Base-by-base conservation (phyloP, 202 grass and related monocot genomes). In the Thinopyrum obtusiflorum region DNA sequence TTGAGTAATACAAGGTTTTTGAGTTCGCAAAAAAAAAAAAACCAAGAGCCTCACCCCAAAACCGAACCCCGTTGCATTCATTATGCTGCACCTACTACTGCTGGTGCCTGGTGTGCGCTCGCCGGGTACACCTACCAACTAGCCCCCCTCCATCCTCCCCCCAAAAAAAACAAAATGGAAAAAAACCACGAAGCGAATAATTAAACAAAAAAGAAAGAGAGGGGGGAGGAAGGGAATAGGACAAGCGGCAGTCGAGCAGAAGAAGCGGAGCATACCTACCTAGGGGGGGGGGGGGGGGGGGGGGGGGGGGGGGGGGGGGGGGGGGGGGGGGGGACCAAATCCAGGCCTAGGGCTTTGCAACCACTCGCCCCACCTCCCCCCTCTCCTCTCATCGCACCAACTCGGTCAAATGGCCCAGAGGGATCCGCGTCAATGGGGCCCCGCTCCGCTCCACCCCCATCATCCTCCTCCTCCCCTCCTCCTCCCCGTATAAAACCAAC, bases 351-450 rank as follows among this genome's bases (percentile, higher is more conserved):
- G 68, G 80, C 61, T 89, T 89, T 65, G 88, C 86, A 91, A 88
- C 92, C 90, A 94, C 87, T 85, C 87, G 28, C 71, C 25, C 73
- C 65, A 60, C 72, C 67, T 20, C n/a, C 65, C 15, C 21, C 62
- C 23, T 21, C 53, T 25, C 55, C 61, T 33, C 68, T 44, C 80
- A 15, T 77, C 86, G 67, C 88, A 88, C 89, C 92, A 90, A 92
- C 89, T 89, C 87, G 87, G 95, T 97, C 92, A 97, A 94, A 94
- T 89, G 89, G 68, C 64, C 74, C 77, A 47, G 66, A 89, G 78
- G 78, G 90, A 85, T 88, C 89, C 80, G 88, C 64, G 79, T 85
- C 86, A 88, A 91, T 90, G 85, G 86, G 89, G 65, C 77, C 80
- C 84, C 33, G 51, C 51, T 57, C 51, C 51, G 6, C 51, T 32